phyloP scores from a whole-genome alignment of 371 early-diverging fungal genomes.

The Basidiobolus meristosporus region DNA sequence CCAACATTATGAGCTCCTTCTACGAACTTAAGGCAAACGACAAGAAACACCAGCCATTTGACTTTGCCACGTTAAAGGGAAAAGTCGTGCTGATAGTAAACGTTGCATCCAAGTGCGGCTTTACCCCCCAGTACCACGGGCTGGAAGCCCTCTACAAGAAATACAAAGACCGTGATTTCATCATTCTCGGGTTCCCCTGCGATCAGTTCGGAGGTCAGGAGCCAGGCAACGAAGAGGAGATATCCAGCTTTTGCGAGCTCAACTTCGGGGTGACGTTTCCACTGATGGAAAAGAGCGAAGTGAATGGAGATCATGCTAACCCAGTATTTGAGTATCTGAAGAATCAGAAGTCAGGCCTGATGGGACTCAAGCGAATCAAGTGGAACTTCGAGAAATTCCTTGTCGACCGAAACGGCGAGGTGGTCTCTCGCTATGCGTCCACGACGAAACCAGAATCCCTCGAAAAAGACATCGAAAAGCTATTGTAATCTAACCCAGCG shows the following conservation, averaged over 20 bases:
- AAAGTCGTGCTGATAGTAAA: slow-evolving; percentile 84
- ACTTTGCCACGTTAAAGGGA: slow-evolving; percentile 7
- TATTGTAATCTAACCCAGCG: too few relatives aligned
- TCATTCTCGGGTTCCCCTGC: slow-evolving; percentile 70
- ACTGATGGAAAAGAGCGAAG: slow-evolving; percentile 69
- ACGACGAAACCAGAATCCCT: slow-evolving; percentile 12
- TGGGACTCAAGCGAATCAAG: slow-evolving; percentile 7
- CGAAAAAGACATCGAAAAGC: slow-evolving; percentile 7
- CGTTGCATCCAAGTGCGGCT: slow-evolving; percentile 91
- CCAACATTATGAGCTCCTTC: not conserved
- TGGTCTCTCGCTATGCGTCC: slow-evolving; percentile 25
- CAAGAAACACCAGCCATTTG: not conserved
- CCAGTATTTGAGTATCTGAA: slow-evolving; percentile 59
- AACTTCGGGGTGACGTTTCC: slow-evolving; percentile 62
- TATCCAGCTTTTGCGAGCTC: slow-evolving; percentile 34
- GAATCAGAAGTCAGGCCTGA: slow-evolving; percentile 17
- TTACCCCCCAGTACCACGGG: slow-evolving; percentile 69
- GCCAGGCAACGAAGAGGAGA: slow-evolving; percentile 38
- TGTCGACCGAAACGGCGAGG: slow-evolving; percentile 23
- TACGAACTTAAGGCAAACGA: slow-evolving; percentile 1
- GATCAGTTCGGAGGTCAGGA: slow-evolving; percentile 75
- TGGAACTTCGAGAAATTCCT: slow-evolving; percentile 35
- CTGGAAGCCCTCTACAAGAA: slow-evolving; percentile 64
- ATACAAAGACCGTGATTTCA: slow-evolving; percentile 56
- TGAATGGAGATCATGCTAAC: slow-evolving; percentile 56